Base-by-base conservation (phyloP, 306 rosid species). In the Echinosophora koreensis region DNA sequence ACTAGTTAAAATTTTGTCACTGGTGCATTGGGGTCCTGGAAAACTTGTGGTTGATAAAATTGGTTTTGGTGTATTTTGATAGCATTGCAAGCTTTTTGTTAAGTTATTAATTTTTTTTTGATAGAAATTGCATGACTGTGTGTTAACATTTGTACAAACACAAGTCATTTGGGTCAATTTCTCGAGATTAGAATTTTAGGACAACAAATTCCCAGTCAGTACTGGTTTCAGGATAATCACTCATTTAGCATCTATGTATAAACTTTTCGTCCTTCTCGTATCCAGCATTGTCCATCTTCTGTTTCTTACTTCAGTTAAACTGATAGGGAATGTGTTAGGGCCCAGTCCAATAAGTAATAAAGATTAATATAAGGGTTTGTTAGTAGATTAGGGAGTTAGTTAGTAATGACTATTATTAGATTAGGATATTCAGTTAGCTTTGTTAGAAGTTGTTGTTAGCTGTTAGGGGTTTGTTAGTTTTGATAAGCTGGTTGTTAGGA, bases 1-100 rank as follows among this genome's bases (percentile, higher is more conserved):
- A 62, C 67, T 37, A 13, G 51, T 62, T 42, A n/a, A 30, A 71
- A 41, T 54, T 47, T 8, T 49, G 27, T 38, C 12, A 27, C 13
- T 13, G 13, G 57, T 13, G 18, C 1, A 5, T 66, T 49, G 13
- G 54, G 41, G 73, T n/a, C 8, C 9, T 5, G 14, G 41, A 37
- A 66, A 14, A 8, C 32, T 49, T 50, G 15, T 22, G 17, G 17
- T 11, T 4, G 32, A 10, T 9, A 12, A 35, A 51, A 10, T 73
- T 41, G 58, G 75, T 59, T 68, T 56, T 42, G 34, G 61, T 68
- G 30, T 46, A 18, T 41, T 38, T 76, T 77, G 59, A 77, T 44
- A 15, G 52, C 9, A n/a, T 32, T 69, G 56, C 28, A 41, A 27
- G 10, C 58, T 39, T 66, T 32, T 41, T 35, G 39, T 35, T 5